A percentile compares a stretch with the other conserved stretches of the same genome.
These are phyloP conservation scores for Cyclotella baltica DNA, from an alignment of 108 stramenopile genomes.

Conservation along the genomic window DNA sequence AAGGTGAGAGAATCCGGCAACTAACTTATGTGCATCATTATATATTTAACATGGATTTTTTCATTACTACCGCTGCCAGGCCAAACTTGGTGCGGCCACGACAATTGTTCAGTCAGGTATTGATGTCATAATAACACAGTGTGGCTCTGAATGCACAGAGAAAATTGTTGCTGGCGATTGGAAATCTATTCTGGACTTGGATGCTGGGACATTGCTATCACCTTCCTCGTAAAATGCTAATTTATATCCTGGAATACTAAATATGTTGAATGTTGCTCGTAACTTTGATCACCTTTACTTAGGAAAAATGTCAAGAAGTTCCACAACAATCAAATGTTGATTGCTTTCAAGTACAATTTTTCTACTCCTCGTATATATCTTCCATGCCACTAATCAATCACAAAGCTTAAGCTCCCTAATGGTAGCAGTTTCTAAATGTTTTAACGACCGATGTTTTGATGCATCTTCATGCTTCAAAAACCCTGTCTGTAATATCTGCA, in stretches of 20 bases:
- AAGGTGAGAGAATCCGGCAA: too few relatives aligned
- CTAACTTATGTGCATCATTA: too few relatives aligned
- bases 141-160: slow-evolving; percentile 56
- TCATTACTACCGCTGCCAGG: too few relatives aligned
- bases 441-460: slow-evolving; percentile 67
- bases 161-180: slow-evolving; percentile 35
- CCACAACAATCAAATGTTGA: too few relatives aligned
- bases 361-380: neutral
- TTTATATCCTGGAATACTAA: neutral
- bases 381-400: neutral
- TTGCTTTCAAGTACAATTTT: neutral
- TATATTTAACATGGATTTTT: too few relatives aligned
- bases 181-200: slow-evolving; percentile 26
- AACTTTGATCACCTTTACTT: too few relatives aligned
- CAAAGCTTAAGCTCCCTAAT: slow-evolving; percentile 54
- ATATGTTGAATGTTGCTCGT: too few relatives aligned
- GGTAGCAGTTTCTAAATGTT: slow-evolving; percentile 87
- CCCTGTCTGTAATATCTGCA: slow-evolving; percentile 90
- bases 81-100: slow-evolving; percentile 67
- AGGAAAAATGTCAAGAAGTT: too few relatives aligned
- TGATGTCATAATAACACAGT: slow-evolving; percentile 64
- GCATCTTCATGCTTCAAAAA: slow-evolving; percentile 69
- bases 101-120: slow-evolving; percentile 59
- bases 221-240: neutral
- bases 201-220: slow-evolving; percentile 37